Evolutionary conservation across 495 filamentous ascomycete species (phyloP), one percentile per base, ranked within the genome.

Genomic region (Hyaloscypha variabilis): DNA sequence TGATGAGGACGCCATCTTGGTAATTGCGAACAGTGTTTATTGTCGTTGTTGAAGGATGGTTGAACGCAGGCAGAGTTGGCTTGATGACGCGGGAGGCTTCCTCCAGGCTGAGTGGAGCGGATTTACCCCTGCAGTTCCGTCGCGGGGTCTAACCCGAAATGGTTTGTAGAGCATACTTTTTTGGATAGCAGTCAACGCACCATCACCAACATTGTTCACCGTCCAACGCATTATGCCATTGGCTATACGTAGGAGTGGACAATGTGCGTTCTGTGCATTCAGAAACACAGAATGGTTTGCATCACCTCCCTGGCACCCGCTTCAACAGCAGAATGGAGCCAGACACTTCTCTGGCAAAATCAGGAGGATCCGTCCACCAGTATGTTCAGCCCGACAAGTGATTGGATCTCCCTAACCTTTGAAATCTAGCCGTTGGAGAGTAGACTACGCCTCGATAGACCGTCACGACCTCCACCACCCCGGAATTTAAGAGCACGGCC

Each of bases 1-100:
- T 28, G 91, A 94, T n/a, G 91, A 92, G 58, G 91, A 94, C 55
- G 90, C 90, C 91, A 93, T 93, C 53, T 56, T 73, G 54, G 34
- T 26, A 4, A 13, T 58, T 58, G 10, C 23, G 10, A 34, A 14
- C 10, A 24, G n/a, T 57, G 58, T 60, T 3, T 46, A 46, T 46
- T 46, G 11, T 19, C 3, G 39, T 46, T 46, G 39, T 46, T 17
- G 17, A 1, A 17, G 39, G 39, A 46, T 14, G 39, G 14, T 46
- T 46, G 39, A 36, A 36, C 6, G 39, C 39, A 8, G 4, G 11
- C 13, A 14, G 6, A 46, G 31, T 46, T 17, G 11, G 10, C 19
- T 46, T 46, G 39, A 46, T 46, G 39, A 46, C 39, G 39, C 39
- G 39, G 39, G 39, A 46, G 39, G 39, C 39, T 46, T 10, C 17